Percentiles rank a stretch among this genome's conserved stretches.
Evolutionary conservation across 768 basidiomycete genomes (phyloP).

Genomic region (Auricularia cornea): DNA sequence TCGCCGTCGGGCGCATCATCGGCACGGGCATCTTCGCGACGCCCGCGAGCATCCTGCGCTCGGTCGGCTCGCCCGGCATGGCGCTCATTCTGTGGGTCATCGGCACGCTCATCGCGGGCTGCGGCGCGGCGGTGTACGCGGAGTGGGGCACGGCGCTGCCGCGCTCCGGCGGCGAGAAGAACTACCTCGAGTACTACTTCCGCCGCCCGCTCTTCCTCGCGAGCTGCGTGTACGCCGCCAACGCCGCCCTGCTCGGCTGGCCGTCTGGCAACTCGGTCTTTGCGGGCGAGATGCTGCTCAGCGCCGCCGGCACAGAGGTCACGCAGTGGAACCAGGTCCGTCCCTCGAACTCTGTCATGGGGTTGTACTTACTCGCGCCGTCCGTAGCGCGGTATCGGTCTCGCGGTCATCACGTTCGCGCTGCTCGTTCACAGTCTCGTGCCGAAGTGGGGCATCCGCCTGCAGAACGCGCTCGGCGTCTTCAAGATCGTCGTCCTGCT

Average conservation of each 20-base stretch:
- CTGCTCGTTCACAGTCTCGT: conserved; percentile 48
- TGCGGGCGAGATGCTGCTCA: conserved; percentile 32
- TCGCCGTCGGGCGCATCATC: background rate
- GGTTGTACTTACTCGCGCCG: too few species aligned
- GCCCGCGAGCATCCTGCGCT: conserved; percentile 52
- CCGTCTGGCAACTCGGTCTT: background rate
- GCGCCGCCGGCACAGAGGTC: conserved; percentile 36
- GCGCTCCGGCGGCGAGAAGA: conserved; percentile 61
- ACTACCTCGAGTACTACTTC: conserved; percentile 64
- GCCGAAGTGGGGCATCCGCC: conserved; percentile 45
- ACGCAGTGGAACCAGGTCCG: conserved; percentile 23
- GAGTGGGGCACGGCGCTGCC: conserved; percentile 59
- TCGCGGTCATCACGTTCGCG: conserved; percentile 48
- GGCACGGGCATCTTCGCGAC: conserved; percentile 47
- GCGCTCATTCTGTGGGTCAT: conserved; percentile 64
- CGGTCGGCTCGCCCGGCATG: conserved; percentile 51
- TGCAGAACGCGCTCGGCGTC: conserved; percentile 56
- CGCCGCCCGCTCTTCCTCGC: conserved; percentile 38
- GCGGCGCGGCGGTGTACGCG: conserved; percentile 36
- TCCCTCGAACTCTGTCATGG: too few species aligned
- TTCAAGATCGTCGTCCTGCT: conserved; percentile 55
- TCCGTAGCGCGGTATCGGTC: conserved; percentile 39
- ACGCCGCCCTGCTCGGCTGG: conserved; percentile 38
- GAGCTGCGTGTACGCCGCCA: conserved; percentile 40
- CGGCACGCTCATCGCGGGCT: conserved; percentile 54